Base-by-base conservation (phyloP, 257 asterid genomes). In the Catharanthus roseus region DNA sequence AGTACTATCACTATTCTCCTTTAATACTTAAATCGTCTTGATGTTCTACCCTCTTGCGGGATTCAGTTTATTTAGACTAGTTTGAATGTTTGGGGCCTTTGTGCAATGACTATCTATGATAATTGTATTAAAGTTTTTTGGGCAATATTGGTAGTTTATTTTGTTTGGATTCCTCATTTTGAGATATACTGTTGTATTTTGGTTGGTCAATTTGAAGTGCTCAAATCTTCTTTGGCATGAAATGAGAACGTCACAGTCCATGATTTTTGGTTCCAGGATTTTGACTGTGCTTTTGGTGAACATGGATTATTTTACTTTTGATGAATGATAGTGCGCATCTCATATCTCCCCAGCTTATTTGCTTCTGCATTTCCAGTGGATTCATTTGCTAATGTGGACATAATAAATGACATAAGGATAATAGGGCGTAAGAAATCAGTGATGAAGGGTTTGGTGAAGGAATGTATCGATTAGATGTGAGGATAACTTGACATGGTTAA, bases 1-100 rank as follows among this genome's bases (percentile, higher is more conserved):
- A 88, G 99, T 93, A 3, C 24, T 33, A 69, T 12, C 12, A 15
- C 42, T 12, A 8, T 10, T 24, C 33, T 54, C 16, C 49, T 3
- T 44, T 77, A 36, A 51, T 34, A 72, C 24, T 68, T 24, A 38
- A 38, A 55, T 57, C n/a, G 19, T 24, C 55, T 24, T 28, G 53
- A 42, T 44, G 24, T 26, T 24, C 12, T 12, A 16, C 39, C 24
- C 39, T 24, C 39, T 42, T 13, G 12, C 12, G 55, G 56, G 11
- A 9, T 5, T 26, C 26, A 47, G 29, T 45, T 74, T 61, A 13
- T 4, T 62, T 38, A 4, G 56, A 39, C 38, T 49, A 73, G 58
- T 10, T 42, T 28, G 36, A 65, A 73, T 23, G 23, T 73, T 73
- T 31, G 10, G 5, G 4, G 41, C 64, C 39, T 57, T 12, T 26